Conservation (phyloP, 176 grass and related monocot genomes). For the Cymbopogon citratus region DNA sequence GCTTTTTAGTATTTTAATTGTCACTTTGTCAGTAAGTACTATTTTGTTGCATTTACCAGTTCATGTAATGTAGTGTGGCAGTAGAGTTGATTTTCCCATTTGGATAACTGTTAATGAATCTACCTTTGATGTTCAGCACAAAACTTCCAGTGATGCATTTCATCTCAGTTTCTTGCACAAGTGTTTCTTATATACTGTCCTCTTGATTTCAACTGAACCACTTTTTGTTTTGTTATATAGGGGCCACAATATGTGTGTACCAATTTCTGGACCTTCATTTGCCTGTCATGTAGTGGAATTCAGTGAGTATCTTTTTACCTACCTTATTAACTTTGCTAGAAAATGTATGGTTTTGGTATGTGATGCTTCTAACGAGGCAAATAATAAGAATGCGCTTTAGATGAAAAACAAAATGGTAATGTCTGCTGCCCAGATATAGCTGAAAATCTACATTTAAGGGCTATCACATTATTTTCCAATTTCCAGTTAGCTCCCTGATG, state of each 20-base stretch:
- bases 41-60: neutral
- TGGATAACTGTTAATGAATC: neutral
- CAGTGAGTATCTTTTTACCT: conserved; percentile 64
- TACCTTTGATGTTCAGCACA: neutral
- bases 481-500: neutral
- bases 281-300: conserved; percentile 81
- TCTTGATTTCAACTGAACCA: neutral
- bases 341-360: conserved; percentile 13
- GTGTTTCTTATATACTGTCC: neutral
- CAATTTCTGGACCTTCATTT: conserved; percentile 95
- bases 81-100: neutral
- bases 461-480: neutral
- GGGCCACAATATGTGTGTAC: conserved; percentile 93
- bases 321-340: neutral
- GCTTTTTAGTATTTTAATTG: neutral
- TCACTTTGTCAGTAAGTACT: neutral
- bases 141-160: neutral
- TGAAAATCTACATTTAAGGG: neutral
- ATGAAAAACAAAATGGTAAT: neutral
- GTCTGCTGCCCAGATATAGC: neutral
- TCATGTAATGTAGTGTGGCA: neutral
- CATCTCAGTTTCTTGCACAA: neutral
- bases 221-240: conserved; percentile 35
- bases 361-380: conserved; percentile 12
- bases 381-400: neutral